A percentile compares a stretch with the other conserved stretches of the same genome.
Evolutionary conservation across 352 stramenopile genomes (phyloP).

Genomic region (Pythium apleroticum): DNA sequence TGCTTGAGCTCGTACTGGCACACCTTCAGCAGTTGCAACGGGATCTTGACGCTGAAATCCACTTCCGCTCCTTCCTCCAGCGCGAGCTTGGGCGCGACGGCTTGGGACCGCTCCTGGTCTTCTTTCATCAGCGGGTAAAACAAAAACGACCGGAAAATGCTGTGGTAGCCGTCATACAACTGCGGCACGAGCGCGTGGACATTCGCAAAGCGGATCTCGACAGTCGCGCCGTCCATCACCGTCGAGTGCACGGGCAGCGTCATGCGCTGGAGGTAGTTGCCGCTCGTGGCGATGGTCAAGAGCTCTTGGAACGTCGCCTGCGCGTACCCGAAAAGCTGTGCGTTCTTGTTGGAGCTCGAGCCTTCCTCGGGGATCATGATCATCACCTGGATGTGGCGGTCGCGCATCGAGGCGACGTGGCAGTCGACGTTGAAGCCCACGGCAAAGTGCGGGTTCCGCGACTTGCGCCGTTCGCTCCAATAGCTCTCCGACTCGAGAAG

Average conservation of each 20-base stretch:
- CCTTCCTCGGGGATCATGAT: conserved; percentile 79
- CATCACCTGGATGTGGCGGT: conserved; percentile 74
- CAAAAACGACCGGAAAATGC: conserved; percentile 59
- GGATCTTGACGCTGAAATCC: conserved; percentile 78
- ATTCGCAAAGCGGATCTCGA: conserved; percentile 61
- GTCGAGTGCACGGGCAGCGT: conserved; percentile 67
- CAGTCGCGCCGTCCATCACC: conserved; percentile 56
- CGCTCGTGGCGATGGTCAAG: conserved; percentile 59
- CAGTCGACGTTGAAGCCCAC: conserved; percentile 67
- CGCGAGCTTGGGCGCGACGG: conserved; percentile 57
- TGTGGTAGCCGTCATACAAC: conserved; percentile 51
- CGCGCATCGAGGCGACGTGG: conserved; percentile 40
- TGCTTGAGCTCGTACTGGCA: conserved; percentile 70
- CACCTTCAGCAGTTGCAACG: conserved; percentile 70
- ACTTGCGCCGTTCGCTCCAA: conserved; percentile 72
- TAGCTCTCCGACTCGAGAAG: conserved; percentile 55
- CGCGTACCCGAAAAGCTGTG: conserved; percentile 68
- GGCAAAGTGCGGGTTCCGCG: conserved; percentile 60
- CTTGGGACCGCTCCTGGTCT: conserved; percentile 45
- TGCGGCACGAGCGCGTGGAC: conserved; percentile 44
- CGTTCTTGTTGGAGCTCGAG: conserved; percentile 59
- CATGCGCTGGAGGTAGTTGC: conserved; percentile 58
- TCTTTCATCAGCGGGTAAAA: conserved; percentile 67
- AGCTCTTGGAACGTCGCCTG: conserved; percentile 81
- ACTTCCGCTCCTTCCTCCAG: conserved; percentile 79